Evolutionary conservation across 176 grass and related monocot species (phyloP).

Genomic region (Lolium perenne): DNA sequence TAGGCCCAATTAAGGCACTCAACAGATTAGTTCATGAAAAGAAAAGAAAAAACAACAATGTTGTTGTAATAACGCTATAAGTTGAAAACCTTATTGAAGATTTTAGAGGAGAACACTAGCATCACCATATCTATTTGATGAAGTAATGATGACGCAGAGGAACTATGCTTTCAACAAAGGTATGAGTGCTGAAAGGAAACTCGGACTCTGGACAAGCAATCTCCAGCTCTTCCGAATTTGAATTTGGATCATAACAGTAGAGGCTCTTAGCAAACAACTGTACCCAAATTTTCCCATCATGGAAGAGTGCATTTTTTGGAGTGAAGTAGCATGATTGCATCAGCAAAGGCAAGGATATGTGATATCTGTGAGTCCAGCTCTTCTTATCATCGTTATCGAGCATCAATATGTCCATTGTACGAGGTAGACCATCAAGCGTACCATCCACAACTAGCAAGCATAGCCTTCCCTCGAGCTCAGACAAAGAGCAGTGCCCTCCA

Average conservation of each 20-base stretch:
- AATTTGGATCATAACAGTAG: slow-evolving; percentile 58
- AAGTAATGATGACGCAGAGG: slow-evolving; percentile 50
- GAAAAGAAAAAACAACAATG: slow-evolving; percentile 13
- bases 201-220: slow-evolving; percentile 53
- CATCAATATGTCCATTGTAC: slow-evolving; percentile 61
- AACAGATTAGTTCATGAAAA: slow-evolving; percentile 32
- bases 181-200: slow-evolving; percentile 61
- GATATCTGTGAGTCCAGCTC: slow-evolving; percentile 50
- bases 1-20: background rate
- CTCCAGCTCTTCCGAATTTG: slow-evolving; percentile 45
- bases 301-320: slow-evolving; percentile 50
- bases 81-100: slow-evolving; percentile 29
- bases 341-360: slow-evolving; percentile 51
- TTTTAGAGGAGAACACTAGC: background rate
- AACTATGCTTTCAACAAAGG: slow-evolving; percentile 58
- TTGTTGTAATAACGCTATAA: slow-evolving; percentile 17
- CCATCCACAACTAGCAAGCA: slow-evolving; percentile 64
- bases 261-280: slow-evolving; percentile 58
- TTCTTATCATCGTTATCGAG: slow-evolving; percentile 37
- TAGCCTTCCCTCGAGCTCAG: slow-evolving; percentile 52
- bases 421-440: slow-evolving; percentile 39
- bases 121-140: slow-evolving; percentile 49
- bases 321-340: slow-evolving; percentile 63
- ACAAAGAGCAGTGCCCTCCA: slow-evolving; percentile 65
- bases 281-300: slow-evolving; percentile 62